Evolutionary conservation across 768 basidiomycete genomes (phyloP), one percentile per base, ranked within the genome.

Genomic region (Lepiota brunneoincarnata): DNA sequence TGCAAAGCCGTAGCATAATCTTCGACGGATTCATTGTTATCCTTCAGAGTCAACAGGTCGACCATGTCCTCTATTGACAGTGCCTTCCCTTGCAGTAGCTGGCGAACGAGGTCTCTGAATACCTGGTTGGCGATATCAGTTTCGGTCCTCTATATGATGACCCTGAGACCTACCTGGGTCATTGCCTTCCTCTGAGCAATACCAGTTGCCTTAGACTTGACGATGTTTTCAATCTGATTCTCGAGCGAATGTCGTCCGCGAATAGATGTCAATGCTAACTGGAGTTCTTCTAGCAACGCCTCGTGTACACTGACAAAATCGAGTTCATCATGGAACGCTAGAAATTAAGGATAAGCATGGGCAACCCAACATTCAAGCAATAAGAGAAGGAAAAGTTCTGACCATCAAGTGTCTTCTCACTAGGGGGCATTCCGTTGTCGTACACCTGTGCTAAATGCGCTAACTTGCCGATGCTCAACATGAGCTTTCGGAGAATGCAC

Each of bases 381-480:
- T 11, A 20, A 11, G 28, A 2, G 40, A 18, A n/a, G n/a, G 28
- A 2, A 20, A 49, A 24, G 38, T 7, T 64, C 72, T 48, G 64
- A 85, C 89, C 79, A 64, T 83, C 84, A 12, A 89, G 71, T 52
- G 72, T 71, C 28, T 63, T 64, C 51, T 84, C 81, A 38, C 88
- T 82, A 14, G 71, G 54, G 1, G 70, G 53, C 14, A 70, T 68
- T 31, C 74, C 71, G 1, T 69, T 69, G 59, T 86, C 86, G 56
- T 90, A 89, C 24, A 93, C 72, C 53, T 91, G 84, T 1, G 89
- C 89, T 12, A 97, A 74, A 61, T 91, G 83, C 0, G 87, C 75
- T 10, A 98, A 79, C 68, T 98, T 98, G 18, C 91, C 91, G 23
- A 98, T 82, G 63, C 93, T 94, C 51, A 95, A 80, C 81, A 92